Conservation (phyloP, 2,329 filamentous ascomycete species). For the Zalaria obscura region DNA sequence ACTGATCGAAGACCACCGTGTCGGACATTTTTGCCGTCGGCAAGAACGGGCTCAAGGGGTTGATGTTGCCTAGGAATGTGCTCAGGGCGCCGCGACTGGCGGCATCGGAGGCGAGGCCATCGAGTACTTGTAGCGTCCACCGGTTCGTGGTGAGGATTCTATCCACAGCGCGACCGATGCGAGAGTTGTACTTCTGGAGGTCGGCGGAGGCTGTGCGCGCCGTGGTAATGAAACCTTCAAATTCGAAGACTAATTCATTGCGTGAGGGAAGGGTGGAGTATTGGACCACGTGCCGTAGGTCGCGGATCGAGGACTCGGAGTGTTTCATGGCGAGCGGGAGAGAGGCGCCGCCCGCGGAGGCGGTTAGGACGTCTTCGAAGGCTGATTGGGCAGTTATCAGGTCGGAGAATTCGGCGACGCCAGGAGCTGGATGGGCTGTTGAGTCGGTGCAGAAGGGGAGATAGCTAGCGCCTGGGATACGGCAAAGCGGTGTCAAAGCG, state of each 20-base stretch:
- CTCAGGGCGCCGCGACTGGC: constrained; percentile 23
- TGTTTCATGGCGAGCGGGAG: constrained; percentile 69
- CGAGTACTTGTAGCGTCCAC: constrained; percentile 58
- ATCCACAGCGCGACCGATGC: constrained; percentile 61
- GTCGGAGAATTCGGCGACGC: constrained; percentile 52
- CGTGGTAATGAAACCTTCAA: constrained; percentile 60
- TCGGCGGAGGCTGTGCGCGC: constrained; percentile 50
- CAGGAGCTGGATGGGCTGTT: constrained; percentile 7
- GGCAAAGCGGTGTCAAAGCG: constrained; percentile 55
- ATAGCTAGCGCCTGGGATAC: constrained; percentile 49
- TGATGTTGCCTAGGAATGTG: constrained; percentile 29
- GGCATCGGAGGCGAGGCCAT: constrained; percentile 39
- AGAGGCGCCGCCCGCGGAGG: constrained; percentile 48
- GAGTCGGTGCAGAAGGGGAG: constrained; percentile 48
- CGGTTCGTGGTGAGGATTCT: constrained; percentile 60
- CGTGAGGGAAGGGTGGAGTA: constrained; percentile 54
- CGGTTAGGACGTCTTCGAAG: constrained; percentile 62
- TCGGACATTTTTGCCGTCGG: constrained; percentile 45
- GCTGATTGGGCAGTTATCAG: constrained; percentile 61
- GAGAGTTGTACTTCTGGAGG: constrained; percentile 61
- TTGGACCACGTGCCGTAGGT: constrained; percentile 57
- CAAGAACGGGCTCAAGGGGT: constrained; percentile 46
- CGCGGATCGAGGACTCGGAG: constrained; percentile 58
- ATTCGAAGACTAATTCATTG: constrained; percentile 59
- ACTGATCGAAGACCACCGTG: constrained; percentile 54